Conservation (phyloP, 2,329 filamentous ascomycete genomes). For the Aspergillus transmontanensis region DNA sequence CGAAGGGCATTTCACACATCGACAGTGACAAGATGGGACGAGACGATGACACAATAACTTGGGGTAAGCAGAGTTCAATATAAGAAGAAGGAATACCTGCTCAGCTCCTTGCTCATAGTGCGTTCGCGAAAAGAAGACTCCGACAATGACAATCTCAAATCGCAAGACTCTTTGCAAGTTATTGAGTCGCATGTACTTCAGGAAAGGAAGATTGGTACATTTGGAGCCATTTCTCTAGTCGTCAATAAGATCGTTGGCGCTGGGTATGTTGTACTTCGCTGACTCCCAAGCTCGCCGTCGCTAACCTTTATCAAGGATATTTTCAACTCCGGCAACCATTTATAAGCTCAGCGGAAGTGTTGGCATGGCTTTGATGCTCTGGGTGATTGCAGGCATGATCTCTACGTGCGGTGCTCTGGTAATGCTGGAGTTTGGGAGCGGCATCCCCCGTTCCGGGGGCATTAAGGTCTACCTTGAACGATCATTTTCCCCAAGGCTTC, state of each 20-base stretch:
- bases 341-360: conserved; percentile 58
- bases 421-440: conserved; percentile 51
- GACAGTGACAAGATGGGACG: neutral
- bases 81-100: neutral
- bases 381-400: conserved; percentile 55
- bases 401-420: conserved; percentile 51
- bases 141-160: conserved; percentile 2
- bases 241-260: conserved; percentile 27
- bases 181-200: conserved; percentile 22
- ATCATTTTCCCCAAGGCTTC: conserved; percentile 47
- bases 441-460: conserved; percentile 50
- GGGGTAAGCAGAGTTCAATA: neutral
- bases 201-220: conserved; percentile 22
- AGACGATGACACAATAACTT: neutral
- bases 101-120: neutral
- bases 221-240: conserved; percentile 23
- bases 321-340: conserved; percentile 61
- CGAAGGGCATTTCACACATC: neutral
- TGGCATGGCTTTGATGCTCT: conserved; percentile 56
- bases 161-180: neutral
- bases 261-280: conserved; percentile 16
- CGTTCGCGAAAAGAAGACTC: neutral
- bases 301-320: conserved; percentile 31
- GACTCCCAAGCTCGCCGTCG: neutral
- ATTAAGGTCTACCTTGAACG: conserved; percentile 54